A percentile compares a stretch with the other conserved stretches of the same genome.
Conservation (phyloP, 2,329 filamentous ascomycete species). For the Coniochaeta sp. region DNA sequence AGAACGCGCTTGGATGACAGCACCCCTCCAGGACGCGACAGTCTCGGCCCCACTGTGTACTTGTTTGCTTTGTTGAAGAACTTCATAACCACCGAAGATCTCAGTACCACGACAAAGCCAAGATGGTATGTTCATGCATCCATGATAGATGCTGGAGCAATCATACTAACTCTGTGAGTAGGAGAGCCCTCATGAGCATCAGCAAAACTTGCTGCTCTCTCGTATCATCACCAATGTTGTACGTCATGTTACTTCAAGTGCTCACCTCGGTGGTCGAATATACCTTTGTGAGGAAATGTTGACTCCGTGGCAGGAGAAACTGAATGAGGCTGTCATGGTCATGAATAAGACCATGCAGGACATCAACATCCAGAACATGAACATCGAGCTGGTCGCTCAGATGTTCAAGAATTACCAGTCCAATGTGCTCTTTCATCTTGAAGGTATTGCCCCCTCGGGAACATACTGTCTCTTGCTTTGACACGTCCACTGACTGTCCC, state of each 20-base stretch:
- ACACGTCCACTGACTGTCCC: neutral
- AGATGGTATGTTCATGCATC: neutral
- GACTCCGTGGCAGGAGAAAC: slow-evolving; percentile 65
- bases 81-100: neutral
- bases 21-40: neutral
- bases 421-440: slow-evolving; percentile 92
- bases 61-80: neutral
- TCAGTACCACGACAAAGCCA: neutral
- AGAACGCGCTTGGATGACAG: neutral
- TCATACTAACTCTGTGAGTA: slow-evolving; percentile 18
- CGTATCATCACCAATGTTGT: slow-evolving; percentile 98
- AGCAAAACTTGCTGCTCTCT: slow-evolving; percentile 86
- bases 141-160: neutral
- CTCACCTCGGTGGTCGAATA: neutral
- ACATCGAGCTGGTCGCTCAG: slow-evolving; percentile 92
- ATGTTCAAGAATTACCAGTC: slow-evolving; percentile 99
- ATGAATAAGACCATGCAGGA: slow-evolving; percentile 95
- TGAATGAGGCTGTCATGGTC: slow-evolving; percentile 88
- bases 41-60: neutral
- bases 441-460: slow-evolving; percentile 52
- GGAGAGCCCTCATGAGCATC: slow-evolving; percentile 97
- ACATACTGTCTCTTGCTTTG: neutral
- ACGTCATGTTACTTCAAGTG: slow-evolving; percentile 29
- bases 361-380: slow-evolving; percentile 98
- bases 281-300: neutral